phyloP scores from a whole-genome alignment of 306 rosid species.

The Dalbergia cochinchinensis region DNA sequence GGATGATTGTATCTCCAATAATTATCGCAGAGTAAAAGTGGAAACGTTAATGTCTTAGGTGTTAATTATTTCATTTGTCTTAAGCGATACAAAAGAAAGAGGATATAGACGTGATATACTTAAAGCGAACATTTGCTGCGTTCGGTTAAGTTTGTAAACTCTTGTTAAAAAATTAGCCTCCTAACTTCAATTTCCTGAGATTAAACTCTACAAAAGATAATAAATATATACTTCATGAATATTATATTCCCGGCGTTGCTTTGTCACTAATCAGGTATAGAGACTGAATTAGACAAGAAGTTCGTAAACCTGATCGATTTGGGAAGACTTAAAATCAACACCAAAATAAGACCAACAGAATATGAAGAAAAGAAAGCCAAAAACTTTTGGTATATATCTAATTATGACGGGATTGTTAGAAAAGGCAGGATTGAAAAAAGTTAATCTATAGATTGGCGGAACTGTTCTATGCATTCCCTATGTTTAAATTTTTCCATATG shows the following conservation, averaged over 20 bases:
- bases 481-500: background rate
- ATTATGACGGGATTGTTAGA: background rate
- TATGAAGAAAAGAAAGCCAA: background rate
- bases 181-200: background rate
- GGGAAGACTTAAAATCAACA: background rate
- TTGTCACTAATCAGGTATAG: background rate
- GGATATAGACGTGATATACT: background rate
- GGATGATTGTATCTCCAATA: constrained; percentile 28
- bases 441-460: background rate
- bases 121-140: too few relatives aligned
- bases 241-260: background rate
- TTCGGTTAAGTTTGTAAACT: too few relatives aligned
- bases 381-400: background rate
- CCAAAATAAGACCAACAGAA: background rate
- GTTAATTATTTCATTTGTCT: constrained; percentile 15
- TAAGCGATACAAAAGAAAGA: constrained; percentile 11
- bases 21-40: constrained; percentile 16
- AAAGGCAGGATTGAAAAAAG: background rate
- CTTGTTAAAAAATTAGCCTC: background rate
- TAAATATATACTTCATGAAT: too few relatives aligned
- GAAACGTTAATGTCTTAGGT: constrained; percentile 1
- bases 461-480: background rate
- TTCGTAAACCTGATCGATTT: background rate
- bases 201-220: background rate
- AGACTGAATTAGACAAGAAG: background rate